These are phyloP conservation scores for Beauveria medogensis DNA, from an alignment of 2,329 filamentous ascomycete genomes.

Conservation along the genomic window DNA sequence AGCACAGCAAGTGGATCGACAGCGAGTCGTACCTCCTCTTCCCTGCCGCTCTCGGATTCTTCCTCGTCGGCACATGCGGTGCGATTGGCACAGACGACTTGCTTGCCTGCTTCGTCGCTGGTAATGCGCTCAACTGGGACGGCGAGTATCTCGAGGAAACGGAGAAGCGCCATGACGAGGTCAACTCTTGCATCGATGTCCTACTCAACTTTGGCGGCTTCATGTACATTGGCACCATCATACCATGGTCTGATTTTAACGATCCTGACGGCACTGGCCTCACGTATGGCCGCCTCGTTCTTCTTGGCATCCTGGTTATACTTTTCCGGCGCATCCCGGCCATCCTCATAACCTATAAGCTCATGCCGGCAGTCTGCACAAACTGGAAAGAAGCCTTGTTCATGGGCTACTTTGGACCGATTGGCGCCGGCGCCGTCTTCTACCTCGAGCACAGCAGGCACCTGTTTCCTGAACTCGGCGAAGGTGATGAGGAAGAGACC, in stretches of 20 bases:
- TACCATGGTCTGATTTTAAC: constrained; percentile 49
- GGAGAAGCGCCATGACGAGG: constrained; percentile 49
- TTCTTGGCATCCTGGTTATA: constrained; percentile 44
- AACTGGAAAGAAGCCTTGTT: constrained; percentile 51
- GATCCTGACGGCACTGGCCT: constrained; percentile 44
- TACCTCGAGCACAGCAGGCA: constrained; percentile 50
- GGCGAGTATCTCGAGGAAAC: constrained; percentile 50
- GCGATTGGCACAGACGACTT: constrained; percentile 51
- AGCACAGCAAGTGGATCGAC: constrained; percentile 43
- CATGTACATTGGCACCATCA: constrained; percentile 48
- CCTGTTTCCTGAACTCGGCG: constrained; percentile 29
- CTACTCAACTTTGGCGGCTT: constrained; percentile 53
- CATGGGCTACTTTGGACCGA: constrained; percentile 65
- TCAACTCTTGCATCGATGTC: constrained; percentile 50
- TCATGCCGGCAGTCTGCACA: constrained; percentile 44
- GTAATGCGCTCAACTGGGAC: constrained; percentile 54
- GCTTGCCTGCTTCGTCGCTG: constrained; percentile 53
- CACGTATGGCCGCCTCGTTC: constrained; percentile 40
- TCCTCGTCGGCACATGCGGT: constrained; percentile 49
- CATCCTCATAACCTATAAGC: constrained; percentile 44
- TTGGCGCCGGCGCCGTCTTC: constrained; percentile 69
- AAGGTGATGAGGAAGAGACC: constrained; percentile 27
- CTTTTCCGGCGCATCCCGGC: constrained; percentile 50
- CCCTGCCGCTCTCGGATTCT: constrained; percentile 45
- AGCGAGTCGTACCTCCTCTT: constrained; percentile 45